Percentiles rank a stretch among this genome's conserved stretches.
Evolutionary conservation across 345 rosid species (phyloP).

Genomic region (Syzygium aqueum): DNA sequence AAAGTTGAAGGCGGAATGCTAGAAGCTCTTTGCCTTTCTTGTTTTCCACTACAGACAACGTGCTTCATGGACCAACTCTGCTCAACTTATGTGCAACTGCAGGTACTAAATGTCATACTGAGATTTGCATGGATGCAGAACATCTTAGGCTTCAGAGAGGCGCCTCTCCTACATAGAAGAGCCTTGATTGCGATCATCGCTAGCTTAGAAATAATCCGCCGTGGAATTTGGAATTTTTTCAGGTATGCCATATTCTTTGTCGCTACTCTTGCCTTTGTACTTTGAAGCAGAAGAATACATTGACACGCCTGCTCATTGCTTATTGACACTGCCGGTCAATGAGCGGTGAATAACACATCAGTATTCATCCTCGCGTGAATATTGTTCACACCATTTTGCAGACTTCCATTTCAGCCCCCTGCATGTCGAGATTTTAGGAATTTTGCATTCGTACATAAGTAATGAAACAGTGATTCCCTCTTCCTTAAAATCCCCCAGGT

Average conservation of each 20-base stretch:
- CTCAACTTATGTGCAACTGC: not conserved
- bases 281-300: not conserved
- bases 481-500: not conserved
- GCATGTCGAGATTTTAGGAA: not conserved
- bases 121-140: conserved; percentile 84
- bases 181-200: conserved; percentile 50
- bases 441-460: not conserved
- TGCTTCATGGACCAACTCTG: not conserved
- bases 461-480: not conserved
- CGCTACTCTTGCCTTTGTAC: not conserved
- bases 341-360: not conserved
- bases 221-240: conserved; percentile 93
- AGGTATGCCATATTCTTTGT: conserved; percentile 27
- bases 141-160: conserved; percentile 43
- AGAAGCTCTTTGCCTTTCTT: not conserved
- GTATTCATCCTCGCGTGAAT: not conserved
- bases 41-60: not conserved
- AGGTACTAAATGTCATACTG: conserved; percentile 54
- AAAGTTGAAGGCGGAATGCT: not conserved
- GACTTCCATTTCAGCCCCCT: not conserved
- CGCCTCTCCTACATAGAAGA: conserved; percentile 42
- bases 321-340: not conserved
- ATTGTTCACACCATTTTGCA: not conserved
- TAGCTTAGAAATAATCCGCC: conserved; percentile 67
- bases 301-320: not conserved